Evolutionary conservation across 352 stramenopile species (phyloP).

Genomic region (Bremia lactucae): DNA sequence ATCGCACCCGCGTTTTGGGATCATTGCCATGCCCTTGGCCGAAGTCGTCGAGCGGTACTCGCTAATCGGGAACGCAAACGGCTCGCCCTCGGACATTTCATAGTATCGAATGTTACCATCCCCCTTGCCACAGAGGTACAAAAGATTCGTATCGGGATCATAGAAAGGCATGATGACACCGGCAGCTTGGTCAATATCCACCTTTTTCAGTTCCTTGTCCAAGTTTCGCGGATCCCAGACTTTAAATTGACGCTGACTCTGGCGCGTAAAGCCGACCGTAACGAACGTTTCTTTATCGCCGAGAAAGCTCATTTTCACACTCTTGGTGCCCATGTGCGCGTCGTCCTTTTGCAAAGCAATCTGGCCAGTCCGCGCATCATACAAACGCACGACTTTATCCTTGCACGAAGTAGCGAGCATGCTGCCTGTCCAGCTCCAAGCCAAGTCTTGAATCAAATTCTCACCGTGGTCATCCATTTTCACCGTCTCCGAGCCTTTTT

Average conservation of each 20-base stretch:
- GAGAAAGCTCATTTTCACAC: constrained; percentile 94
- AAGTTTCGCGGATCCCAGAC: constrained; percentile 84
- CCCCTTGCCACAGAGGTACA: constrained; percentile 96
- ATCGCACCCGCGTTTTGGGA: constrained; percentile 97
- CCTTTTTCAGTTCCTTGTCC: constrained; percentile 88
- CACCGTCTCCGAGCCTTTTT: constrained; percentile 88
- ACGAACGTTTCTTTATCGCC: constrained; percentile 93
- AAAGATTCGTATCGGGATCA: constrained; percentile 94
- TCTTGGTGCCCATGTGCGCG: constrained; percentile 96
- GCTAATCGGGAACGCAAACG: constrained; percentile 87
- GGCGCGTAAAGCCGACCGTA: constrained; percentile 94
- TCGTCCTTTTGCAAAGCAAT: constrained; percentile 70
- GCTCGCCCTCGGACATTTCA: constrained; percentile 94
- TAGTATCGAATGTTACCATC: constrained; percentile 99
- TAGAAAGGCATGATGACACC: constrained; percentile 99
- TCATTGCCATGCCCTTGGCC: constrained; percentile 95
- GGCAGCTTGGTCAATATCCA: constrained; percentile 95
- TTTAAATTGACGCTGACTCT: constrained; percentile 91
- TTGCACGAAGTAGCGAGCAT: constrained; percentile 94
- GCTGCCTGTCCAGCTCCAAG: constrained; percentile 95
- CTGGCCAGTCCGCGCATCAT: constrained; percentile 89
- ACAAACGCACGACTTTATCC: constrained; percentile 96
- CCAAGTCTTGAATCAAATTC: constrained; percentile 95
- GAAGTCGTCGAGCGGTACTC: constrained; percentile 94
- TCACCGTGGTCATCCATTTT: constrained; percentile 78